Evolutionary conservation across 2,329 filamentous ascomycete genomes (phyloP).

Genomic region (Fusarium sp.): DNA sequence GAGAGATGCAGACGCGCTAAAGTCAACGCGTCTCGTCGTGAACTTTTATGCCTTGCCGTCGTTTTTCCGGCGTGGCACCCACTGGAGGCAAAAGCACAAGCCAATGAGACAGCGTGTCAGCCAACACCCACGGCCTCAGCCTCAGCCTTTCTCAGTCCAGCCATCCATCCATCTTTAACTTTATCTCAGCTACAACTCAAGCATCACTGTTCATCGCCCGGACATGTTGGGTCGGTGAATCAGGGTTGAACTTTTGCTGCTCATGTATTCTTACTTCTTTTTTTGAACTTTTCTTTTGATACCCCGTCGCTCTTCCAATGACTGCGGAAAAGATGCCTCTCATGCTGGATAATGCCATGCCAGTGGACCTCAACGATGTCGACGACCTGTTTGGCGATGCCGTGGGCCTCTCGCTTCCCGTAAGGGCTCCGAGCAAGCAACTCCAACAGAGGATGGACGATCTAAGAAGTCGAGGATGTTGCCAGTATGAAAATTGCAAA

Average conservation of each 20-base stretch:
- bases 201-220: conserved; percentile 14
- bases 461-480: conserved; percentile 79
- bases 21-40: conserved; percentile 14
- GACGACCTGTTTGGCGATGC: conserved; percentile 83
- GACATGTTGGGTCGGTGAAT: conserved; percentile 29
- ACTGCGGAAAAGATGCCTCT: conserved; percentile 58
- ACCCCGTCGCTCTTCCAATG: conserved; percentile 44
- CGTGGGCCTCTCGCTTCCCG: conserved; percentile 67
- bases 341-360: conserved; percentile 58
- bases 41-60: conserved; percentile 26
- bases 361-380: conserved; percentile 68
- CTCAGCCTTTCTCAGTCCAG: conserved; percentile 40
- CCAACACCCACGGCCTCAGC: conserved; percentile 34
- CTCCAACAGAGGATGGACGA: conserved; percentile 82
- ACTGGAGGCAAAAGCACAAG: conserved; percentile 3
- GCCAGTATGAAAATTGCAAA: conserved; percentile 71
- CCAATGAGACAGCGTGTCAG: conserved; percentile 27
- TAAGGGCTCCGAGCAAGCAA: conserved; percentile 64
- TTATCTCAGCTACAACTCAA: conserved; percentile 10
- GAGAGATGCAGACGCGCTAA: background rate
- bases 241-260: conserved; percentile 2
- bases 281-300: conserved; percentile 36
- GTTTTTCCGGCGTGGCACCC: conserved; percentile 37
- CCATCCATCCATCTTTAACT: conserved; percentile 22
- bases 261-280: conserved; percentile 24